Evolutionary conservation across 2,329 filamentous ascomycete species (phyloP), one percentile per base, ranked within the genome.

Genomic region (Pseudohalonectria lignicola): DNA sequence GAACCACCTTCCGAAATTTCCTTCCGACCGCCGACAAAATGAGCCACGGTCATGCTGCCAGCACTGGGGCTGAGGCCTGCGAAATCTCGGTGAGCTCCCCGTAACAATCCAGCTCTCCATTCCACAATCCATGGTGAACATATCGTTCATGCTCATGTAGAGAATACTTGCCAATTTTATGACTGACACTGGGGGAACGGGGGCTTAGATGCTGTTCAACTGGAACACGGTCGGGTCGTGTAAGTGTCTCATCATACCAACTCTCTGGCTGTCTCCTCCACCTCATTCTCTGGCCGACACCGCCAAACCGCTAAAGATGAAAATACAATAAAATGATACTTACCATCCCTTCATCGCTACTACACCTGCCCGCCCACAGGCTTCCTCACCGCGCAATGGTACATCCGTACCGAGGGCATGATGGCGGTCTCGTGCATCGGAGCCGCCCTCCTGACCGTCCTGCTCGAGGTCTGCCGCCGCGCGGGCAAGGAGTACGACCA

Each of bases 171-270:
- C n/a, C n/a, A n/a, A n/a, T n/a, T 16, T 35, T n/a, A 5, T 15
- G 20, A 13, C 8, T 35, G 11, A 10, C 19, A 15, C 33, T 35
- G 12, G 25, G 6, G 5, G 4, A n/a, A 8, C 17, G 13, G 4
- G 12, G 5, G 12, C 16, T 5, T 15, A 35, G 33, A 35, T 25
- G n/a, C 17, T 35, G 21, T 35, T 18, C 19, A 35, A 35, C 15
- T 35, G 33, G 33, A 35, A 35, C 33, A 35, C 33, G 20, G 20
- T 35, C 11, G 33, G 33, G 11, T n/a, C 33, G 4, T 35, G 33
- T 35, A 4, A 25, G 33, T 21, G 12, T 12, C 12, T 9, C 33
- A 2, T 17, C 13, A 4, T 15, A 23, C 4, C 6, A 21, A 1
- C 15, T 15, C 12, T 15, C 13, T 30, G n/a, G n/a, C n/a, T n/a